Evolutionary conservation across 2,329 filamentous ascomycete genomes (phyloP), one percentile per base, ranked within the genome.

Genomic region (Moelleriella libera): DNA sequence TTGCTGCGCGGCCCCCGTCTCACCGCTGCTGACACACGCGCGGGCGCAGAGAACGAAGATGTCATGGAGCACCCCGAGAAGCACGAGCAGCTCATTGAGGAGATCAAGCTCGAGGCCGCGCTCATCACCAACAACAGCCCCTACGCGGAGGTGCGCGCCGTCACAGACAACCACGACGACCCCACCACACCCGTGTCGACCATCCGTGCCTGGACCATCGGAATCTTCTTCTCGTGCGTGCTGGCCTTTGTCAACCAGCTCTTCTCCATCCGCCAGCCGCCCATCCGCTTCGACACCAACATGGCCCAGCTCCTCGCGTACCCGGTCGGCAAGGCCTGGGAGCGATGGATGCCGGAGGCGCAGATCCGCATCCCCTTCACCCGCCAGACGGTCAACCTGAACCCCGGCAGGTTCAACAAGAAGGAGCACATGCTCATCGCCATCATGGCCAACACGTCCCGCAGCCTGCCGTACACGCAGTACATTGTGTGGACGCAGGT

Each of bases 371-470:
- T 76, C 49, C 69, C 58, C 3, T 61, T 39, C 58, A 62, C 8
- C 63, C 68, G 31, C 40, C 45, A 44, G 4, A n/a, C 21, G 6
- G 30, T 51, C 53, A 66, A 61, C 12, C 60, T 74, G 12, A 75
- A 75, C 54, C 71, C 72, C 0, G 71, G 71, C 0, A 67, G 64
- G 1, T 76, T 77, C 58, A 72, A 68, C 52, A 69, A 68, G 55
- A 78, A 77, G 58, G 74, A 77, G 57, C 74, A 77, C 58, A 68
- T 75, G 65, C 60, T 78, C 45, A 73, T 78, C 50, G 68, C 71
- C 31, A 69, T 74, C 55, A 74, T 75, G 69, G 73, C 78, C 41
- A 77, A 78, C 56, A 68, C 68, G 4, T 65, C 66, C 14, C 68
- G 63, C 54, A 64, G 63, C 29, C 56, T 64, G 11, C 71, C 72